phyloP scores from a whole-genome alignment of 2,329 filamentous ascomycete genomes.

The Zalaria sp. region DNA sequence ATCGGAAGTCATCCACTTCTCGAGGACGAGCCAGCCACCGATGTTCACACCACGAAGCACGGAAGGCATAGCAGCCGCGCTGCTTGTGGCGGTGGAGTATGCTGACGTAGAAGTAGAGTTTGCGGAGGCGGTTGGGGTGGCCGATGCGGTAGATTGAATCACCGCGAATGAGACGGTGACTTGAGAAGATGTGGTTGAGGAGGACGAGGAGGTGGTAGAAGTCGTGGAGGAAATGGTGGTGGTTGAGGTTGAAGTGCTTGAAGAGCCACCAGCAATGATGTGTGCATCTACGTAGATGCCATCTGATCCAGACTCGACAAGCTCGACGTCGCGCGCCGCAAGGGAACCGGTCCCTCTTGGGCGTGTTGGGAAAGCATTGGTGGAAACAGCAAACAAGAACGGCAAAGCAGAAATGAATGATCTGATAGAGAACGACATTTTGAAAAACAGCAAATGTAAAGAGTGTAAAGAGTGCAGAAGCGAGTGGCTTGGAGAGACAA shows the following conservation, averaged over 20 bases:
- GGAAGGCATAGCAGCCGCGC: constrained; percentile 1
- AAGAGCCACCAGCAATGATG: background rate
- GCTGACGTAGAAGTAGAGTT: background rate
- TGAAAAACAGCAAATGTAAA: background rate
- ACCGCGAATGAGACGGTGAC: too few species aligned
- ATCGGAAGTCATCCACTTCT: constrained; percentile 20
- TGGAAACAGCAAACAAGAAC: background rate
- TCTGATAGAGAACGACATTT: background rate
- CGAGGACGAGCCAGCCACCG: constrained; percentile 23
- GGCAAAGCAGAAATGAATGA: background rate
- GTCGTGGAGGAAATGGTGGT: background rate
- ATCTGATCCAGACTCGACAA: background rate
- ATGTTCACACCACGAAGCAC: constrained; percentile 21
- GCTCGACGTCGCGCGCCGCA: background rate
- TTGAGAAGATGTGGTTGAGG: background rate
- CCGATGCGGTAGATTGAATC: too few species aligned
- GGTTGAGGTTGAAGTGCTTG: background rate
- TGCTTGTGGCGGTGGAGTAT: constrained; percentile 1
- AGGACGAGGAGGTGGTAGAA: background rate
- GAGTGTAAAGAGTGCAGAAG: background rate
- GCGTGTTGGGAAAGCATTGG: background rate
- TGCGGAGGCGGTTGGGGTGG: background rate
- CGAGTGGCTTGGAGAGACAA: background rate
- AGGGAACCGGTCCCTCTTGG: background rate
- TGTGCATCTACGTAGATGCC: background rate